Evolutionary conservation across 441 rosid species (phyloP), one percentile per base, ranked within the genome.

Genomic region (Theobroma grandiflorum): DNA sequence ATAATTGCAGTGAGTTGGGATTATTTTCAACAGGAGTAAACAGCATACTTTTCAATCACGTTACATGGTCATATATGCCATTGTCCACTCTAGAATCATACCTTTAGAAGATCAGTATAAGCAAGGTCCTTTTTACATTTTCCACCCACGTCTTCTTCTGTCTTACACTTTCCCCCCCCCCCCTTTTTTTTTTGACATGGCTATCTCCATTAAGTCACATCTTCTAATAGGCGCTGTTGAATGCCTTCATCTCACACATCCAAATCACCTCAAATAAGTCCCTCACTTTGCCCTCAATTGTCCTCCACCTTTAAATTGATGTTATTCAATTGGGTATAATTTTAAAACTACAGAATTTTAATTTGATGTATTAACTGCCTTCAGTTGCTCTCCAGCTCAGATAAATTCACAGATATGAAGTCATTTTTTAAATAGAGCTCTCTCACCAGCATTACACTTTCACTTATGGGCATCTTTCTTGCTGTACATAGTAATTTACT

Each of bases 51-150:
- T 42, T 68, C 53, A 42, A 52, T 61, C 61, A 71, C 53, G 33
- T n/a, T 35, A 72, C 18, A 53, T 9, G 76, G 74, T 71, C 74
- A 33, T 49, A 71, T 18, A 26, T 50, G 59, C 20, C 74, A 50
- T 38, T 73, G 20, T 40, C 37, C 50, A 57, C 76, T 47, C 58
- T 38, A 37, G 76, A 53, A 11, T 37, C 50, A 53, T 20, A 14
- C 64, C 76, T 38, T n/a, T 37, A 73, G 53, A 72, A 37, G 33
- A 73, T 73, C 64, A 20, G 26, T 22, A 73, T 49, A 73, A 72
- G 31, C 10, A 53, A 18, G 62, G 31, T 42, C 74, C 52, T 35
- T 22, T 47, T 26, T 26, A 26, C 7, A 35, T 57, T 22, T 7
- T 15, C 33, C 70, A 65, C 55, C 73, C 38, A 22, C 6, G 38